Conservation (phyloP, 2,329 filamentous ascomycete species). For the Beauveria brongniartii region DNA sequence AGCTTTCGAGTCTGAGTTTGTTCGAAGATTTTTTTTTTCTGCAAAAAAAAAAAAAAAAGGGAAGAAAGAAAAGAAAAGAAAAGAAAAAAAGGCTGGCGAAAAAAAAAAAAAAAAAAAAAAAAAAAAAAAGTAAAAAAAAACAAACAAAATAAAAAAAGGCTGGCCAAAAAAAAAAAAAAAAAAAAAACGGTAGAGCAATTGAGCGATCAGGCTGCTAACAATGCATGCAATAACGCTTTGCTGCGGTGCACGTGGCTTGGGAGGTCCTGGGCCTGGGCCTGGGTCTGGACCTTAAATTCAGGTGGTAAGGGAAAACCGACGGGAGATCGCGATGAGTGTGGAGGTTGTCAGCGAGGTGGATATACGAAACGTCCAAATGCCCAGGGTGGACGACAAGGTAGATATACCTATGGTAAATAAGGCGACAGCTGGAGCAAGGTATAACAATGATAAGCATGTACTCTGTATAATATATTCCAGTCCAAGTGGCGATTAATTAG, state of each 20-base stretch:
- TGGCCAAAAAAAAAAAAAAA: too few relatives aligned
- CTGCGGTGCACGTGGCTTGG: conserved; percentile 4
- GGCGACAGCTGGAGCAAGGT: background rate
- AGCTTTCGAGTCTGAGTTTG: background rate
- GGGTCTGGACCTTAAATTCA: conserved; percentile 1
- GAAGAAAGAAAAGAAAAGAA: background rate
- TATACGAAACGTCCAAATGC: background rate
- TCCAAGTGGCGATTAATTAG: background rate
- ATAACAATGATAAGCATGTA: background rate
- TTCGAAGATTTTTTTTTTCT: background rate
- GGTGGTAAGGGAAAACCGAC: background rate
- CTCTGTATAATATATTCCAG: background rate
- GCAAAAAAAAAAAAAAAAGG: background rate
- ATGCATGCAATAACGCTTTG: background rate
- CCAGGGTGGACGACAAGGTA: background rate
- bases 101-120: background rate
- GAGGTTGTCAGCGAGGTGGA: background rate
- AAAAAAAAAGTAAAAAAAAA: too few relatives aligned
- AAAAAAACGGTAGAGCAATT: background rate
- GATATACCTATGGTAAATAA: background rate
- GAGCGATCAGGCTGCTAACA: background rate
- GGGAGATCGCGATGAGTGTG: conserved; percentile 4
- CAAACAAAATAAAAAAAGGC: background rate
- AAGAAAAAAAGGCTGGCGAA: background rate
- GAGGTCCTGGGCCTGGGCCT: background rate